Percentiles rank a stretch among this genome's conserved stretches.
These are phyloP conservation scores for Fulvia fulva DNA, from an alignment of 2,329 filamentous ascomycete species.

Conservation along the genomic window DNA sequence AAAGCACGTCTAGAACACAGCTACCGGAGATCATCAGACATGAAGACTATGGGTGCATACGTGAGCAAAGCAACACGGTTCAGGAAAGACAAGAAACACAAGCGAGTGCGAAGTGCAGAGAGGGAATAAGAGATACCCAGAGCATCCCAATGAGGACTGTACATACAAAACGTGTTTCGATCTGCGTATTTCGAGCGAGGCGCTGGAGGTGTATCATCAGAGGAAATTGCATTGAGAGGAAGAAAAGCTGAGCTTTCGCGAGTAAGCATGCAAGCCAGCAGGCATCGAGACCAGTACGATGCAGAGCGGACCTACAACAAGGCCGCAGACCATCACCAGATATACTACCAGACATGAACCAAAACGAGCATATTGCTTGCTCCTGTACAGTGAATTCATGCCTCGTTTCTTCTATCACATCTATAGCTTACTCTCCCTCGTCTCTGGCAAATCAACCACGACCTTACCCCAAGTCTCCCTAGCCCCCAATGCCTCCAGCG, in stretches of 20 bases:
- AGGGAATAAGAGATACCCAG: conserved; percentile 8
- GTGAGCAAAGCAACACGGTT: conserved; percentile 27
- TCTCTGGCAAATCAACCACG: conserved; percentile 76
- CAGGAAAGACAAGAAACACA: conserved; percentile 19
- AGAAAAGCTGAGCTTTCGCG: neutral
- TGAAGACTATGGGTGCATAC: conserved; percentile 22
- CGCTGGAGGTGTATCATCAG: conserved; percentile 11
- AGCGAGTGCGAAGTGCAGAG: conserved; percentile 19
- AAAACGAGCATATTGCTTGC: neutral
- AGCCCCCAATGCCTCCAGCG: conserved; percentile 71
- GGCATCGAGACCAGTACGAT: neutral
- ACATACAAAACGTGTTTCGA: neutral
- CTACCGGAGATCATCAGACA: conserved; percentile 23
- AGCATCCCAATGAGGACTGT: neutral
- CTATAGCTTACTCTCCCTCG: conserved; percentile 45
- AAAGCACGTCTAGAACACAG: conserved; percentile 11
- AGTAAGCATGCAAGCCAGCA: neutral
- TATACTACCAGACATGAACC: neutral
- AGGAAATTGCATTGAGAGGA: neutral
- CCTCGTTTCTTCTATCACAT: neutral
- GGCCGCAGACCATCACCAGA: neutral
- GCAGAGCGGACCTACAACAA: neutral
- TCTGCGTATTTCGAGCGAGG: conserved; percentile 10
- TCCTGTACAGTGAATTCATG: neutral
- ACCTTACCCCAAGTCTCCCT: conserved; percentile 95